Evolutionary conservation across 1,284 basidiomycete species (phyloP).

Genomic region (Schizophyllum amplum): DNA sequence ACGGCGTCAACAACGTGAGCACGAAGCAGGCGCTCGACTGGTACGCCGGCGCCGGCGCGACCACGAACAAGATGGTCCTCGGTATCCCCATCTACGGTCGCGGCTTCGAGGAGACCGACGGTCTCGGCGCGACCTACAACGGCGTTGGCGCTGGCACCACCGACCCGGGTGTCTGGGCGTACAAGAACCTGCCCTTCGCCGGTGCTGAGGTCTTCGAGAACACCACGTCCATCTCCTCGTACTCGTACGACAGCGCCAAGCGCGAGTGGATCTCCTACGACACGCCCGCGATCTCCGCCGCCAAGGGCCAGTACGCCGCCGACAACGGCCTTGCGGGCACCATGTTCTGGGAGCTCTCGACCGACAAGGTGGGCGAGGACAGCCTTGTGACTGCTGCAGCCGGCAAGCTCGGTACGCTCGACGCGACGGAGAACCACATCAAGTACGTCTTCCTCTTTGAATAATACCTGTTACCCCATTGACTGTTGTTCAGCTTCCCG

Average conservation of each 20-base stretch:
- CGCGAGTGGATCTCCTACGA: constrained; percentile 75
- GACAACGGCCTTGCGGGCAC: constrained; percentile 61
- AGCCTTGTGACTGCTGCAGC: constrained; percentile 51
- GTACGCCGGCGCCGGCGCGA: constrained; percentile 67
- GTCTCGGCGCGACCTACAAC: constrained; percentile 67
- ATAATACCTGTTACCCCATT: not conserved
- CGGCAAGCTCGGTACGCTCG: constrained; percentile 41
- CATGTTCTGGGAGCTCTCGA: constrained; percentile 80
- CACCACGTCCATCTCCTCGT: constrained; percentile 65
- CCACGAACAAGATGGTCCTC: constrained; percentile 67
- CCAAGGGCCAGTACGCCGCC: constrained; percentile 74
- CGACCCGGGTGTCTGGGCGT: not conserved
- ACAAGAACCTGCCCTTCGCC: constrained; percentile 26
- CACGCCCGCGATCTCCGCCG: constrained; percentile 58
- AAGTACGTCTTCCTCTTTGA: constrained; percentile 21
- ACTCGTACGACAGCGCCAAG: constrained; percentile 64
- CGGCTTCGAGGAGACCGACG: constrained; percentile 73
- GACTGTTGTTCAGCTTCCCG: constrained; percentile 36
- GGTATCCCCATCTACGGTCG: constrained; percentile 84
- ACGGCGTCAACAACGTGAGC: constrained; percentile 48
- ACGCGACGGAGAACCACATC: constrained; percentile 67
- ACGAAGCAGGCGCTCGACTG: constrained; percentile 67
- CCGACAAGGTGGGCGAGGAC: constrained; percentile 48
- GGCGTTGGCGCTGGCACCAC: constrained; percentile 32
- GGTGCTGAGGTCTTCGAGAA: constrained; percentile 68